Base-by-base conservation (phyloP, 1,284 basidiomycete species). In the Ceratobasidium sp. region DNA sequence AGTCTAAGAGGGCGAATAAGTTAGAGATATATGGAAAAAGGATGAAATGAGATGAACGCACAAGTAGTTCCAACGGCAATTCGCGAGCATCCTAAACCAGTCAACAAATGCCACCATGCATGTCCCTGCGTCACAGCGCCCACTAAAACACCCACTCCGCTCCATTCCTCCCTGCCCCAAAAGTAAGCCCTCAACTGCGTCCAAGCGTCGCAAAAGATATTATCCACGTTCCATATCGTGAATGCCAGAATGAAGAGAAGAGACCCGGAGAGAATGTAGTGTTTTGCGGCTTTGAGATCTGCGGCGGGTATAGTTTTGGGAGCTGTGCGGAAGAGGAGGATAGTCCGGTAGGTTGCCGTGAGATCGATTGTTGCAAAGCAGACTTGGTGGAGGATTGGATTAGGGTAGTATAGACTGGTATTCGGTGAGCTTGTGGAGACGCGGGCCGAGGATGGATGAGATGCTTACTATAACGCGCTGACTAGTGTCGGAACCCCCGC, bases 301-400 rank as follows among this genome's bases (percentile, higher is more conserved):
- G 54, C 44, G 22, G 47, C 56, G 9, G 67, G 8, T 9, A 44
- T 15, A 69, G 64, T 17, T 69, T 64, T 0, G 73, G 53, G 0
- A 79, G 80, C 47, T n/a, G n/a, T n/a, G n/a, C 27, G 41, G 24
- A 72, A n/a, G 65, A 77, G 45, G 81, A 77, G 4, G 84, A 80
- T 50, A 77, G 78, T 62, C 80, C 50, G 31, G 81, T 80, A 33
- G 82, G 81, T 7, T 77, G 51, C n/a, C 79, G 76, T 7, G 79
- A 76, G 2, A 73, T 71, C 51, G 82, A 87, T 84, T 27, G 74
- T n/a, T 0, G 82, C 86, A 75, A 86, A 88, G 0, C 85, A 83
- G 36, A 86, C 77, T 81, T 88, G 86, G 79, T 88, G 87, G 69
- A 87, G 85, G 7, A 87, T 82, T 0, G 87, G 86, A 79, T 87